Evolutionary conservation across 1,284 basidiomycete genomes (phyloP), one percentile per base, ranked within the genome.

Genomic region (Exsudoporus floridanus): DNA sequence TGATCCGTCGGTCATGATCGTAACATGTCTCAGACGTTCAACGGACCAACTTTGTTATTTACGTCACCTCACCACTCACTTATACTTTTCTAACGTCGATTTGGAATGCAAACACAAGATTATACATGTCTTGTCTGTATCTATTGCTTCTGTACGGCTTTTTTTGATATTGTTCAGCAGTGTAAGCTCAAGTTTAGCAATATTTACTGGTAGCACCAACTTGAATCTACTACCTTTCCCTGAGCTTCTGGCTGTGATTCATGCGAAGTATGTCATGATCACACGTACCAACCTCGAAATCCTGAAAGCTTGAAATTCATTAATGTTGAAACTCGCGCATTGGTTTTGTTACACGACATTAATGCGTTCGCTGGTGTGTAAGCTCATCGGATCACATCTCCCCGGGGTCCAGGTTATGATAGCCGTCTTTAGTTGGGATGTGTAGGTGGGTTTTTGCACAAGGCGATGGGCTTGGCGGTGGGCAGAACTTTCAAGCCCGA

Each of bases 1-100:
- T 77, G 63, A 67, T 77, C 50, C 74, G 70, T 54, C 71, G 77
- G n/a, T 50, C 58, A 16, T 69, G 51, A 65, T 43, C 25, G 14
- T 36, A 18, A 35, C 9, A 31, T 38, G 25, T 49, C 28, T 45
- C 36, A 12, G 23, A 30, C 18, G 14, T 34, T 52, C 19, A 21
- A 35, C 19, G 38, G 33, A 56, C n/a, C 12, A 9, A 5, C n/a
- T n/a, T n/a, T 35, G 31, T 52, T 21, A 31, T 39, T 18, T 40
- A 36, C 50, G 12, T 48, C 23, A 23, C 23, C 27, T 28, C 27
- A 28, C 6, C 7, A 23, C 31, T 49, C 41, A 46, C 23, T 40
- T n/a, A 36, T 35, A 7, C 34, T 43, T 52, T 18, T 45, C 37
- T 19, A 13, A 33, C 7, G 14, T 45, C 41, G 25, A 49, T 38